Evolutionary conservation across 768 basidiomycete genomes (phyloP), one percentile per base, ranked within the genome.

Genomic region (Auricularia sp.): DNA sequence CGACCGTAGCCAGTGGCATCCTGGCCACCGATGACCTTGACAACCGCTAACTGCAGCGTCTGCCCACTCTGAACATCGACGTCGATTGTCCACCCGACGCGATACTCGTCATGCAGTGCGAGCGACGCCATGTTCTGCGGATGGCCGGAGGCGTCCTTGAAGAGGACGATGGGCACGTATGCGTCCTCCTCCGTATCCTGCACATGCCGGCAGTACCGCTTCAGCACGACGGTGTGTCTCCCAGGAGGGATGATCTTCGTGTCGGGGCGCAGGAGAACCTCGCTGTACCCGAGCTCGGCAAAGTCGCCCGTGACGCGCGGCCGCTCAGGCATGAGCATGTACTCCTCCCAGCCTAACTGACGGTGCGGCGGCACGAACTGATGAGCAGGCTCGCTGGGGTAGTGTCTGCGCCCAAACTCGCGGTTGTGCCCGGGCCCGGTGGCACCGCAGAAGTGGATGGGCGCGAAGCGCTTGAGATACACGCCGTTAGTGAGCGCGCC

Each of bases 401-500:
- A 65, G 54, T 65, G 64, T n/a, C 37, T 54, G n/a, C 24, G 36
- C 21, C 64, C 62, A 8, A 65, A 65, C 39, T 61, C 64, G 58
- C 2, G 36, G 37, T 61, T 44, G n/a, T 39, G 29, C 24, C 36
- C 37, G 34, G 64, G 24, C 10, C 47, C 47, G 10, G 47, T 18
- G 14, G 47, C 47, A 18, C 47, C 47, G 56, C 56, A 59, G 64
- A 65, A 65, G 33, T 59, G 58, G 16, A 21, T 29, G n/a, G 64
- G 33, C 29, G 56, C 64, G 44, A 65, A 65, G 16, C 64, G 64
- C 47, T 65, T 35, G 34, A 62, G 11, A 21, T 62, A 65, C 59
- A 42, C 35, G 36, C 51, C 36, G 29, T 45, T 59, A 33, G 34
- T 21, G 16, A 65, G 59, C 16, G 64, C 64, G 37, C 64, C 64